phyloP scores from a whole-genome alignment of 768 basidiomycete genomes.

The Xerocomus brunneocitrinus region DNA sequence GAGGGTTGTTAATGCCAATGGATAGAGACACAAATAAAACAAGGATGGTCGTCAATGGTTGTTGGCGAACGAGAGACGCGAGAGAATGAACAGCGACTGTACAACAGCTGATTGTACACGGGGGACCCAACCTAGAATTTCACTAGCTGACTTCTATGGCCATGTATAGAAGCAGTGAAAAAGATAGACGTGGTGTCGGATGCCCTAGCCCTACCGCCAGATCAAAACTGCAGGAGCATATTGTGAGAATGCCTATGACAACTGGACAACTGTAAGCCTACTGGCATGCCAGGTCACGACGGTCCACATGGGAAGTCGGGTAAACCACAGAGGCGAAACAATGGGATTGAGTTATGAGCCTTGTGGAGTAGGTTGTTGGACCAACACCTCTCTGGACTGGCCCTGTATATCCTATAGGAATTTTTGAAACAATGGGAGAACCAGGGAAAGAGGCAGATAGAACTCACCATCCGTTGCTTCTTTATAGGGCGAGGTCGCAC shows the following conservation, averaged over 20 bases:
- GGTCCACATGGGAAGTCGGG: slow-evolving; percentile 5
- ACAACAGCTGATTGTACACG: slow-evolving; percentile 24
- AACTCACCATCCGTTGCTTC: slow-evolving; percentile 70
- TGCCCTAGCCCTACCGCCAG: slow-evolving; percentile 7
- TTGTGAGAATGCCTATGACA: slow-evolving; percentile 3
- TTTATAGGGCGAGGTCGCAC: slow-evolving; percentile 67
- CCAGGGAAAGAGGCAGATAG: neutral
- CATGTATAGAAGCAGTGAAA: slow-evolving; percentile 8
- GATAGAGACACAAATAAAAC: slow-evolving; percentile 20
- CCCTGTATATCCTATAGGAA: slow-evolving; percentile 53
- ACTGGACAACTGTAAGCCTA: neutral
- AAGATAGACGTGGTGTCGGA: neutral
- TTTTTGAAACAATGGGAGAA: neutral
- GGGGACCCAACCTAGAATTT: slow-evolving; percentile 10
- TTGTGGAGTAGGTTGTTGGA: slow-evolving; percentile 73
- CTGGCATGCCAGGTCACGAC: slow-evolving; percentile 8
- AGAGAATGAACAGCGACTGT: slow-evolving; percentile 15
- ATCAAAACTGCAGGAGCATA: slow-evolving; percentile 8
- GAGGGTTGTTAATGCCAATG: slow-evolving; percentile 12
- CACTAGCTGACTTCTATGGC: slow-evolving; percentile 11
- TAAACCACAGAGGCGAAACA: slow-evolving; percentile 2
- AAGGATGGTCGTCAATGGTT: slow-evolving; percentile 22
- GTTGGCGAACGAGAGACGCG: slow-evolving; percentile 14
- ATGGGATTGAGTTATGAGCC: slow-evolving; percentile 39
- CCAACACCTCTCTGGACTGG: slow-evolving; percentile 56